A percentile compares a stretch with the other conserved stretches of the same genome.
These are phyloP conservation scores for Trichosanthes cucumerina DNA, from an alignment of 306 rosid species.

Conservation along the genomic window DNA sequence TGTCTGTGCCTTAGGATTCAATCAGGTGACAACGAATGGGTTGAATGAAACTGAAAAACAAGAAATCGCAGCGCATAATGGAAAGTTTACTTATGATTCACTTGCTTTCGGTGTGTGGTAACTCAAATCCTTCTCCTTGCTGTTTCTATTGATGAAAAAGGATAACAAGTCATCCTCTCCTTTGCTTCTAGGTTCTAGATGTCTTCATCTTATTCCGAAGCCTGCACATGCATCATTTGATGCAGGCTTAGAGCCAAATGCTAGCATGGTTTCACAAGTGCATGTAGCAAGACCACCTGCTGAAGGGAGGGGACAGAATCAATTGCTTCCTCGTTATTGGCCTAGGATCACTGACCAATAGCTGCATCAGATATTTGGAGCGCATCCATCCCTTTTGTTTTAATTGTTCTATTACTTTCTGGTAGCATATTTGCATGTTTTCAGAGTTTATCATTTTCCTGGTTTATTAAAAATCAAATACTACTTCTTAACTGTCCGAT, in stretches of 20 bases:
- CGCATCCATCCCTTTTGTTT: slow-evolving; percentile 54
- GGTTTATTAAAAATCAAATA: too few species aligned
- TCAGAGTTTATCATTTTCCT: slow-evolving; percentile 8
- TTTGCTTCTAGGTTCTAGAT: slow-evolving; percentile 50
- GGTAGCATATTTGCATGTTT: background rate
- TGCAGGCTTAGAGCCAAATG: slow-evolving; percentile 49
- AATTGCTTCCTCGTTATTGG: slow-evolving; percentile 99
- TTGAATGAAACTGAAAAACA: slow-evolving; percentile 42
- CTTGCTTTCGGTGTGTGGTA: slow-evolving; percentile 49
- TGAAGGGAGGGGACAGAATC: slow-evolving; percentile 95
- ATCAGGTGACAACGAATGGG: too few species aligned
- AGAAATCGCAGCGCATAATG: slow-evolving; percentile 36
- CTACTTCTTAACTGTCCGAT: too few species aligned
- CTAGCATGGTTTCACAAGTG: slow-evolving; percentile 56
- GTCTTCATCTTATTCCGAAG: slow-evolving; percentile 73
- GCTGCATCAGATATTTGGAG: slow-evolving; percentile 92
- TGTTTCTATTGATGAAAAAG: slow-evolving; percentile 49
- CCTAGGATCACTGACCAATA: slow-evolving; percentile 98
- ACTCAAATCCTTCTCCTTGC: slow-evolving; percentile 33
- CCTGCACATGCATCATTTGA: slow-evolving; percentile 67
- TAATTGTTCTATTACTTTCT: background rate
- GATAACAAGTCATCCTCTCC: slow-evolving; percentile 44
- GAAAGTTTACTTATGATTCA: slow-evolving; percentile 55
- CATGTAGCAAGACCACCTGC: slow-evolving; percentile 99
- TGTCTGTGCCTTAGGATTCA: too few species aligned